phyloP scores from a whole-genome alignment of 768 basidiomycete species.

The Xerocomellus intermedius region DNA sequence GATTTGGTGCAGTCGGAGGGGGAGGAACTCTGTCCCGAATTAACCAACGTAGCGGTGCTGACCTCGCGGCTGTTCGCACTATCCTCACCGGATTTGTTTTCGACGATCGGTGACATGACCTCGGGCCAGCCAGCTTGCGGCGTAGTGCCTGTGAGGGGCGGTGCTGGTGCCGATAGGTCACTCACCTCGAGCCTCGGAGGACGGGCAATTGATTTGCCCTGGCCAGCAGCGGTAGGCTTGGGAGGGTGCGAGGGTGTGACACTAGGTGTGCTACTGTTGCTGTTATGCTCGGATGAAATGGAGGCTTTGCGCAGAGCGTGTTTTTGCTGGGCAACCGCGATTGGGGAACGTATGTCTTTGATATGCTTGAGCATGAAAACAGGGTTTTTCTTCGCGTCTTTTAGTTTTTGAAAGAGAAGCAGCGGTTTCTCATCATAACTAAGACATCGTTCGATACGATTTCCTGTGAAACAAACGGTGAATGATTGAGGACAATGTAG shows the following conservation, averaged over 20 bases:
- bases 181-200: slow-evolving; percentile 72
- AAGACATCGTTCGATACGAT: slow-evolving; percentile 87
- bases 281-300: slow-evolving; percentile 28
- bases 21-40: slow-evolving; percentile 30
- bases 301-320: slow-evolving; percentile 86
- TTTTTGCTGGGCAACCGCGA: slow-evolving; percentile 95
- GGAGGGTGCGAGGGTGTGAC: slow-evolving; percentile 18
- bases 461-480: slow-evolving; percentile 40
- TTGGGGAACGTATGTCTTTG: slow-evolving; percentile 92
- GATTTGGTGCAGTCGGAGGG: slow-evolving; percentile 24
- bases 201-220: slow-evolving; percentile 42
- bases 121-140: slow-evolving; percentile 79
- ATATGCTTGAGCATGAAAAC: slow-evolving; percentile 99
- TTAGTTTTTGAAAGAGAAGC: slow-evolving; percentile 94
- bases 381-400: slow-evolving; percentile 95
- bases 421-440: slow-evolving; percentile 98
- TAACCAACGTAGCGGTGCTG: slow-evolving; percentile 33
- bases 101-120: slow-evolving; percentile 56
- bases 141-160: slow-evolving; percentile 56
- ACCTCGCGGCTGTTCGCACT: slow-evolving; percentile 39
- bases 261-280: slow-evolving; percentile 18
- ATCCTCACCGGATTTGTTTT: slow-evolving; percentile 46
- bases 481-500: background rate
- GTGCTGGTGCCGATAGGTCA: slow-evolving; percentile 52
- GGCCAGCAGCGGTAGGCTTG: slow-evolving; percentile 29